Evolutionary conservation across 345 rosid genomes (phyloP), one percentile per base, ranked within the genome.

Genomic region (Bruguiera gymnorhiza): DNA sequence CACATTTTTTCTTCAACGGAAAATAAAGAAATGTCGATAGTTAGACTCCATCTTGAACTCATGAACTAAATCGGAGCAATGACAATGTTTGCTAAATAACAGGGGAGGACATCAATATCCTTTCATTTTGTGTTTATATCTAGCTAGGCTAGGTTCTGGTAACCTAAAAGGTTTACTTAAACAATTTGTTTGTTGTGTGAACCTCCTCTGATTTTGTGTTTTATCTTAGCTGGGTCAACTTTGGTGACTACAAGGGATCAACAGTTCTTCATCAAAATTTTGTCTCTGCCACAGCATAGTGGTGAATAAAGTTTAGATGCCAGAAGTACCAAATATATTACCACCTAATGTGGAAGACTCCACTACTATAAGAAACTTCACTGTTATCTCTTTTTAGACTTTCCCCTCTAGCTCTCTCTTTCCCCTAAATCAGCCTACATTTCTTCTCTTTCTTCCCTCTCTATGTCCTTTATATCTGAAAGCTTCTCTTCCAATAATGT

Each of bases 1-100:
- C 43, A 13, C 31, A 66, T 36, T 43, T 62, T 43, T 69, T 65
- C 54, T 32, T 62, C 46, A 50, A 62, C 10, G 36, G 23, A 54
- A 51, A n/a, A 73, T 23, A 18, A 1, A 21, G 27, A 23, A n/a
- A 32, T 6, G 6, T 32, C 5, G 26, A 23, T 23, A 67, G 58
- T 55, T 7, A 39, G 48, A 51, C 50, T 34, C 51, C 48, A 60
- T 27, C 60, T 58, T 30, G 21, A 56, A 51, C 9, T 16, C 57
- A 54, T 31, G 52, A 61, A 69, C 48, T 19, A 19, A 71, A 71
- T n/a, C 50, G 30, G 15, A 32, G 48, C 29, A 39, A 48, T 18
- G 27, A 67, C 31, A 52, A 50, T 26, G 48, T 10, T 39, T 39
- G 48, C 16, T 10, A 39, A 39, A 39, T 10, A 9, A 39, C 15